A percentile compares a stretch with the other conserved stretches of the same genome.
Evolutionary conservation across 1,284 basidiomycete genomes (phyloP).

Genomic region (Papiliotrema fonsecae): DNA sequence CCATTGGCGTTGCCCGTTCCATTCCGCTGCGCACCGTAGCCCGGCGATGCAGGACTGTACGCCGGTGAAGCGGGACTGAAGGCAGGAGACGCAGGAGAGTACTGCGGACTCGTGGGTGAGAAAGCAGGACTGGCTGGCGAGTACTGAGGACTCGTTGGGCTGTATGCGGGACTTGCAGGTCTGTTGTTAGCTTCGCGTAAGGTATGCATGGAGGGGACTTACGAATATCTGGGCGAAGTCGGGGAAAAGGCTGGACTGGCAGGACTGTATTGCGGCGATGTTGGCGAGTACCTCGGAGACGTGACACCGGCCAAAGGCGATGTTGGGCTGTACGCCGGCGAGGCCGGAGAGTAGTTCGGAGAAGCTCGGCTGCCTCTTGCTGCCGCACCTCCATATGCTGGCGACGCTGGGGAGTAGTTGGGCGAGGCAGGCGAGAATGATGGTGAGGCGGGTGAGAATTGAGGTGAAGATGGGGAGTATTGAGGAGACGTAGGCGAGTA

Average conservation of each 20-base stretch:
- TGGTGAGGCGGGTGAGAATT: constrained; percentile 51
- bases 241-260: constrained; percentile 41
- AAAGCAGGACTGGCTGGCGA: constrained; percentile 84
- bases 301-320: constrained; percentile 79
- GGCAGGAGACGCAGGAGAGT: constrained; percentile 35
- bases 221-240: constrained; percentile 46
- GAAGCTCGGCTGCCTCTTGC: constrained; percentile 16
- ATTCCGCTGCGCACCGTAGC: constrained; percentile 6
- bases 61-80: constrained; percentile 40
- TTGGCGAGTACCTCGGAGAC: constrained; percentile 70
- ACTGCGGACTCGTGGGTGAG: constrained; percentile 54
- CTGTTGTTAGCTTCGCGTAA: constrained; percentile 19
- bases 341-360: constrained; percentile 25
- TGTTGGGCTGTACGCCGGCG: constrained; percentile 58
- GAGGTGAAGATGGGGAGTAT: constrained; percentile 83
- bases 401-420: constrained; percentile 34
- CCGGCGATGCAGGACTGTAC: constrained; percentile 72
- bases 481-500: constrained; percentile 80
- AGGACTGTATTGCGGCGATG: constrained; percentile 36
- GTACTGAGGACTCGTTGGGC: constrained; percentile 73
- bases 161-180: constrained; percentile 59
- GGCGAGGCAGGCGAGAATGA: constrained; percentile 50
- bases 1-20: not conserved
- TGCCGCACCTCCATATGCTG: constrained; percentile 22
- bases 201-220: not conserved